phyloP scores from a whole-genome alignment of 2,329 filamentous ascomycete genomes.

The Penicillium palitans region DNA sequence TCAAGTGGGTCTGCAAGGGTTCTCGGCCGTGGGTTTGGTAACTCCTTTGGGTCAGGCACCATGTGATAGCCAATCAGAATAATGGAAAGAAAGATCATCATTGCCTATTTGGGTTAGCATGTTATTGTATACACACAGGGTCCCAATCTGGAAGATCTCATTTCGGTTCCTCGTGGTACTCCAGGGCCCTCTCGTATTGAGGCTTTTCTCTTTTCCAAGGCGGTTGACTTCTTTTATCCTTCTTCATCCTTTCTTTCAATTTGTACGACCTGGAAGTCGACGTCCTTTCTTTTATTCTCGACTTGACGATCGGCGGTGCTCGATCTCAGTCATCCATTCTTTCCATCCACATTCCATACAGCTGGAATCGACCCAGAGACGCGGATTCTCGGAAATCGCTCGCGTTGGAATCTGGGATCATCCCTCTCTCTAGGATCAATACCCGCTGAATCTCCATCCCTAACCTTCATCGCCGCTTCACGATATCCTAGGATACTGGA shows the following conservation, averaged over 20 bases:
- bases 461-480: slow-evolving; percentile 1
- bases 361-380: slow-evolving; percentile 14
- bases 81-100: not conserved
- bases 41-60: slow-evolving; percentile 20
- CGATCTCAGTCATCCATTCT: slow-evolving; percentile 29
- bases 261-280: slow-evolving; percentile 28
- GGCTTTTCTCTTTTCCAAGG: slow-evolving; percentile 1
- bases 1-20: slow-evolving; percentile 2
- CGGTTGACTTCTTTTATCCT: not conserved
- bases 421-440: slow-evolving; percentile 11
- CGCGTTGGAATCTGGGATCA: slow-evolving; percentile 22
- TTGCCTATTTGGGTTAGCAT: slow-evolving; percentile 9
- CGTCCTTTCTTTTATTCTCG: slow-evolving; percentile 23
- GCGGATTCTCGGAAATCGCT: slow-evolving; percentile 15
- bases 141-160: slow-evolving; percentile 6
- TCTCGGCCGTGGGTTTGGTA: slow-evolving; percentile 1
- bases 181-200: not conserved
- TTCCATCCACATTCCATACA: slow-evolving; percentile 28
- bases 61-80: slow-evolving; percentile 13
- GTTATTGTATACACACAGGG: slow-evolving; percentile 8
- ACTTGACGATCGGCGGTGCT: slow-evolving; percentile 24
- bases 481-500: slow-evolving; percentile 2
- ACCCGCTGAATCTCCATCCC: not conserved
- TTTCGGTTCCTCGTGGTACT: slow-evolving; percentile 12
- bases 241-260: slow-evolving; percentile 7